Evolutionary conservation across 331 rosid genomes (phyloP), one percentile per base, ranked within the genome.

Genomic region (Phaseolus coccineus): DNA sequence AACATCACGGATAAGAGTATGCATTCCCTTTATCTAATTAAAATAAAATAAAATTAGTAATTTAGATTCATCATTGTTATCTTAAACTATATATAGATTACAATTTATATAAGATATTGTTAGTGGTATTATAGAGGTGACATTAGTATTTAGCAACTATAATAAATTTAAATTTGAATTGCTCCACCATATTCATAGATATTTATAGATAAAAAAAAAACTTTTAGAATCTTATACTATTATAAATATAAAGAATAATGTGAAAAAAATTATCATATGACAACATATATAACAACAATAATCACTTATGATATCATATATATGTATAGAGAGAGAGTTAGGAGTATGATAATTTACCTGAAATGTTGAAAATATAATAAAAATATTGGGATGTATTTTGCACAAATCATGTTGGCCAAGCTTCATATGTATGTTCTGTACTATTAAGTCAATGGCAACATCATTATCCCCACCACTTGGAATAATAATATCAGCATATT

Each of bases 321-420:
- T 35, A 35, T 35, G 4, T 35, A 35, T 35, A 1, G 5, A 35
- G 5, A 35, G 5, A 35, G 7, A 4, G 2, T 33, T 33, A 39
- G 10, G 10, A 4, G 2, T 7, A 40, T 40, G 47, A 42, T 2
- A 9, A 9, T 9, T 81, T 84, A 94, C 97, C 97, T 94, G 98
- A 86, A 90, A 94, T 68, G 96, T 94, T 62, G 98, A 89, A 9
- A 69, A 84, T 69, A 94, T 91, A 55, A 90, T 82, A 78, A 84
- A 91, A 71, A 91, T 71, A 76, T 94, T 94, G 48, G 98, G 91
- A 84, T 91, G 90, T 87, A 91, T 87, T 93, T 93, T 93, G 84
- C 97, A 93, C 27, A 93, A 86, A 84, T 89, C 91, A 84, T 93
- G 97, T 69, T 93, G 97, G 28, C 97, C 97, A 74, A 93, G 97